phyloP scores from a whole-genome alignment of 2,329 filamentous ascomycete species.

The Sporothrix curviconia region DNA sequence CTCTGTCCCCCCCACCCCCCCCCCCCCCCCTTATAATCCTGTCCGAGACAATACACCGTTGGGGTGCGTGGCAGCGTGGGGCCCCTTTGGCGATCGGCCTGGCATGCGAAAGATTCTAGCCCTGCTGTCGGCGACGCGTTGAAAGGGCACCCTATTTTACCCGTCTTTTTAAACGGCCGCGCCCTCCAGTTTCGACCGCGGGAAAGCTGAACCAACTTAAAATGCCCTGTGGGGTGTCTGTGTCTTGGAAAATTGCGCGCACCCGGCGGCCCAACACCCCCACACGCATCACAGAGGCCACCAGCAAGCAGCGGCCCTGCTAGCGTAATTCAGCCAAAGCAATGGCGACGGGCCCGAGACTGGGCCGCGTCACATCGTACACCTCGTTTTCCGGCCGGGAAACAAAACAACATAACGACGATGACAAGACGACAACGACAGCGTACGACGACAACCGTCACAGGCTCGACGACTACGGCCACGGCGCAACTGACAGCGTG shows the following conservation, averaged over 20 bases:
- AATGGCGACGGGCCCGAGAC: conserved; percentile 12
- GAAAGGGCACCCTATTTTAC: not conserved
- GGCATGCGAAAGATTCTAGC: not conserved
- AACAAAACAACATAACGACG: too few relatives aligned
- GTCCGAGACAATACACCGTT: not conserved
- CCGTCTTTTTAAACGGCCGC: too few relatives aligned
- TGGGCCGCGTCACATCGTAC: not conserved
- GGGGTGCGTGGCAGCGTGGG: not conserved
- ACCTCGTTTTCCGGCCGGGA: too few relatives aligned
- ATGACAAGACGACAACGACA: not conserved
- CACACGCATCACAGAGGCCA: too few relatives aligned
- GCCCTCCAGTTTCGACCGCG: too few relatives aligned
- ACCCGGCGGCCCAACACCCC: too few relatives aligned
- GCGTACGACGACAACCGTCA: not conserved
- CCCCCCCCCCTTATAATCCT: not conserved
- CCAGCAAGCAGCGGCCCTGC: too few relatives aligned
- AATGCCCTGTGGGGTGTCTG: too few relatives aligned
- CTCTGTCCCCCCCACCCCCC: not conserved
- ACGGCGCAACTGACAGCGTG: conserved; percentile 26
- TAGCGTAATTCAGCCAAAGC: conserved; percentile 5
- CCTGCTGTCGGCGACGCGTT: not conserved
- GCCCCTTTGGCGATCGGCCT: not conserved
- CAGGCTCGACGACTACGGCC: too few relatives aligned
- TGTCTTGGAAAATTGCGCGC: too few relatives aligned
- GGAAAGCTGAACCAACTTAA: too few relatives aligned